Evolutionary conservation across 495 filamentous ascomycete species (phyloP), one percentile per base, ranked within the genome.

Genomic region (Aspergillus sclerotioniger): DNA sequence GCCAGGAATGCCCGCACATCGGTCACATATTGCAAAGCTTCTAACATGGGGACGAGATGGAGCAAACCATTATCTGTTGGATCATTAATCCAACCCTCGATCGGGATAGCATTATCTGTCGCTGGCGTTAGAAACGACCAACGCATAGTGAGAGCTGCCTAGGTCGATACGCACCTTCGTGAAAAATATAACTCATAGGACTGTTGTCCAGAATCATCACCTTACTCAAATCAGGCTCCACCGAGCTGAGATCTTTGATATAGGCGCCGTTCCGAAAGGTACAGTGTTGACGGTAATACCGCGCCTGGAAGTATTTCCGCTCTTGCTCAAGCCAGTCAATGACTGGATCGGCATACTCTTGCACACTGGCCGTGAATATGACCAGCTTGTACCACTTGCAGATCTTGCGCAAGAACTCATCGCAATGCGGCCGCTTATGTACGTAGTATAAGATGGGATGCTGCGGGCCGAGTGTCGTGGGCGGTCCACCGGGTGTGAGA

Each of bases 171-270:
- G 21, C 70, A 96, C 94, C 95, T 85, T 96, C 91, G 69, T 98
- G 94, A 77, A 98, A 98, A 77, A 96, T 90, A 72, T 98, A 98
- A 74, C 92, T 96, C 79, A 96, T 85, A 13, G 94, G 95, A 68
- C 91, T 96, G 67, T 98, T 98, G 74, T 98, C 94, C 68, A 98
- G 77, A 61, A 98, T 98, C 89, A 98, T 96, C 49, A 98, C 94
- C 76, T 88, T 91, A 67, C 91, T 96, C 69, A 98, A 75, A 68
- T 98, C 93, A 33, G 93, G 91, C 78, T 98, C 94, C 25, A 98
- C 90, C 20, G 91, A 89, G 72, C 91, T 93, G 51, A 98, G 80
- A 72, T 98, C 94, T 73, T 98, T 98, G 76, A 98, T 97, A 61
- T 96, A 98, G 12, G 93, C 92, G 32, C 92, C 93, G 58, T 96